Evolutionary conservation across 371 early-diverging fungal species (phyloP).

Genomic region (Saksenaea oblongispora): DNA sequence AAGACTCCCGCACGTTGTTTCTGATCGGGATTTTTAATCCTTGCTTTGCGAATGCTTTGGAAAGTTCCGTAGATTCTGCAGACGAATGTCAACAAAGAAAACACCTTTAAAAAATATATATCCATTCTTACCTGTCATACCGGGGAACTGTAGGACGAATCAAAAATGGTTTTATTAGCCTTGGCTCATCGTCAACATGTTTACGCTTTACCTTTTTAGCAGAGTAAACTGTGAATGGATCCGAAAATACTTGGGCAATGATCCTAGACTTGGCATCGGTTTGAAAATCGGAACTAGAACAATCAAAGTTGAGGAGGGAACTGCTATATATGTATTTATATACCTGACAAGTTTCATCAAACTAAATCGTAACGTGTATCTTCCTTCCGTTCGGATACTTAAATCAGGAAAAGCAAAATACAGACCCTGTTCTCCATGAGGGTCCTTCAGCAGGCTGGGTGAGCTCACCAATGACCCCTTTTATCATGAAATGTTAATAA

Average conservation of each 20-base stretch:
- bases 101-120: background rate
- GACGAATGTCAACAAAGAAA: conserved; percentile 7
- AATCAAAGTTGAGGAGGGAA: background rate
- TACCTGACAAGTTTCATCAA: conserved; percentile 53
- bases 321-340: background rate
- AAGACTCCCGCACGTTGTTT: conserved; percentile 58
- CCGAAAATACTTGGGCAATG: conserved; percentile 59
- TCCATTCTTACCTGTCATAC: conserved; percentile 56
- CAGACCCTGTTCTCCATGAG: conserved; percentile 73
- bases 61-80: conserved; percentile 86
- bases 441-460: conserved; percentile 60
- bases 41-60: conserved; percentile 88
- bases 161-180: background rate
- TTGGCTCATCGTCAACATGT: background rate
- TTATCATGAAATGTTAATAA: background rate
- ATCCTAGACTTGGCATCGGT: conserved; percentile 57
- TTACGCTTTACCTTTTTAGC: conserved; percentile 52
- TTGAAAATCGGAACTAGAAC: conserved; percentile 51
- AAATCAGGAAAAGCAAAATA: conserved; percentile 94
- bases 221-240: conserved; percentile 61
- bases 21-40: conserved; percentile 92
- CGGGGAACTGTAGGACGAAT: conserved; percentile 46
- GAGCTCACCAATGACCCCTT: conserved; percentile 80
- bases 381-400: conserved; percentile 86
- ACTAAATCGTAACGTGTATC: conserved; percentile 79